These are phyloP conservation scores for Cucumis hystrix DNA, from an alignment of 306 rosid species.

Conservation along the genomic window DNA sequence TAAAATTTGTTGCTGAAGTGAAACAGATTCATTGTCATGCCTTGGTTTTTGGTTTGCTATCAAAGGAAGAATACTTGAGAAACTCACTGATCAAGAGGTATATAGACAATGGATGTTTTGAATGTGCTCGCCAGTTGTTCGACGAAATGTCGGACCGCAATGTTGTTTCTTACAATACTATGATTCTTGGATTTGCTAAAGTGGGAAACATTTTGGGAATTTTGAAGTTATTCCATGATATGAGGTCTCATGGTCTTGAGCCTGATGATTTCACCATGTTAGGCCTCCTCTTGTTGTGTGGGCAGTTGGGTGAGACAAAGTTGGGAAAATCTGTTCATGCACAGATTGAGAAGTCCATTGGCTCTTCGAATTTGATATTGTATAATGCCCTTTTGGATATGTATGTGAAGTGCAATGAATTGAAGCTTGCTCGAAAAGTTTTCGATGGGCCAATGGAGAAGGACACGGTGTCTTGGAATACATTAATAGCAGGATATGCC, in stretches of 20 bases:
- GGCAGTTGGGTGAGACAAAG: slow-evolving; percentile 18
- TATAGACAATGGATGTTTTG: slow-evolving; percentile 20
- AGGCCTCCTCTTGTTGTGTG: slow-evolving; percentile 38
- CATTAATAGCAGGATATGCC: slow-evolving; percentile 34
- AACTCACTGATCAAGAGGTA: slow-evolving; percentile 27
- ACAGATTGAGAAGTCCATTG: slow-evolving; percentile 27
- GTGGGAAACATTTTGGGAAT: slow-evolving; percentile 22
- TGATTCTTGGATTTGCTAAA: slow-evolving; percentile 32
- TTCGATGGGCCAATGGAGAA: slow-evolving; percentile 24
- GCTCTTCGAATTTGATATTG: slow-evolving; percentile 34
- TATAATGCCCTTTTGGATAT: slow-evolving; percentile 43
- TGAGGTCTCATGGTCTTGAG: slow-evolving; percentile 22
- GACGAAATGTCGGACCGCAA: slow-evolving; percentile 14
- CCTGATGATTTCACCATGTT: slow-evolving; percentile 35
- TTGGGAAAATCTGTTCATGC: slow-evolving; percentile 50
- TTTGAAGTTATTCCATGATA: slow-evolving; percentile 21
- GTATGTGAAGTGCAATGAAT: slow-evolving; percentile 34
- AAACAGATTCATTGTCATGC: slow-evolving; percentile 41
- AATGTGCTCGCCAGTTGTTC: slow-evolving; percentile 25
- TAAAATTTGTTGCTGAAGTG: slow-evolving; percentile 18
- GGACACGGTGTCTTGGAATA: slow-evolving; percentile 44
- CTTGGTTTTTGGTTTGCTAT: slow-evolving; percentile 27
- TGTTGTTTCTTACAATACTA: slow-evolving; percentile 33
- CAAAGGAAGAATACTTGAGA: slow-evolving; percentile 25
- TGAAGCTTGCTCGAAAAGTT: slow-evolving; percentile 18